phyloP scores from a whole-genome alignment of 1,139 yeast genomes.

The Suhomyces bolitotheri region DNA sequence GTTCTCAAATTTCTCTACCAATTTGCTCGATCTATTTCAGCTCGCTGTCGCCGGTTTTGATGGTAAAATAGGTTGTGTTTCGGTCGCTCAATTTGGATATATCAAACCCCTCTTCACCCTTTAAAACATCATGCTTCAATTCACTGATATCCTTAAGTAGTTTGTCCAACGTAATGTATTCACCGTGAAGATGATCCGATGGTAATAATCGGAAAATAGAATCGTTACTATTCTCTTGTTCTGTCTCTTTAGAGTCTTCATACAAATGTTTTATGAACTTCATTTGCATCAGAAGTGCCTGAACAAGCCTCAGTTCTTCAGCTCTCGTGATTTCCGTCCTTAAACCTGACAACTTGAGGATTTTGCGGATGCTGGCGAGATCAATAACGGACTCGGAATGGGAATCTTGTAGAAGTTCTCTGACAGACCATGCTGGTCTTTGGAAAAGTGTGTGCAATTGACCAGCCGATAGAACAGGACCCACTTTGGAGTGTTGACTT shows the following conservation, averaged over 20 bases:
- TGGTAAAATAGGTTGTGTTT: conserved; percentile 14
- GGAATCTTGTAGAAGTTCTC: conserved; percentile 21
- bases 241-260: conserved; percentile 20
- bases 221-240: conserved; percentile 21
- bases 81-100: conserved; percentile 8
- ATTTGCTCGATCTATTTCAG: no score
- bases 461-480: conserved; percentile 4
- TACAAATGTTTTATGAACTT: conserved; percentile 48
- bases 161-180: conserved; percentile 26
- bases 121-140: conserved; percentile 21
- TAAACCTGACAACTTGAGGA: conserved; percentile 50
- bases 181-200: conserved; percentile 31
- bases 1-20: no score
- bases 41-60: conserved; percentile 9
- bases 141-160: conserved; percentile 25
- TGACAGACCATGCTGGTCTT: conserved; percentile 32
- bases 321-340: conserved; percentile 24
- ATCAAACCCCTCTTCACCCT: conserved; percentile 31
- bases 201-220: conserved; percentile 34
- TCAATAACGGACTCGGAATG: conserved; percentile 17
- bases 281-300: conserved; percentile 45
- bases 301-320: conserved; percentile 27
- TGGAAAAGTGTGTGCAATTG: conserved; percentile 16
- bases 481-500: conserved; percentile 5
- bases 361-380: conserved; percentile 25